Base-by-base conservation (phyloP, 2,329 filamentous ascomycete species). In the Ceratocystis cubensis region DNA sequence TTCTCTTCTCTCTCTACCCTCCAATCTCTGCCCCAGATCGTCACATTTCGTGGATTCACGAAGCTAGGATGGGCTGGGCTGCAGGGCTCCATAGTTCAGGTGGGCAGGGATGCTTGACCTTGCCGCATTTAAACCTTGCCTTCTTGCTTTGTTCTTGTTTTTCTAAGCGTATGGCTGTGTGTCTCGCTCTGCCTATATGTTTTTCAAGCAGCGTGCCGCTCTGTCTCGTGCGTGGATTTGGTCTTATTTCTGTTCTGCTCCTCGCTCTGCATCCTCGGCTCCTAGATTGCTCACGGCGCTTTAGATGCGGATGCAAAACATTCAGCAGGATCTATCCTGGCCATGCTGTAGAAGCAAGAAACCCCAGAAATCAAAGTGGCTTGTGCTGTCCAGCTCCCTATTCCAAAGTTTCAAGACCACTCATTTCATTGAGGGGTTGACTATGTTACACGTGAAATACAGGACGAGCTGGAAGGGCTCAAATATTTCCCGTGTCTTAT, bases 81-180 rank as follows among this genome's bases (percentile, higher is more conserved):
- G 56, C 28, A 59, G 25, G 22, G 46, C 37, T 64, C 33, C 61
- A 48, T 61, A 63, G 61, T 64, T 64, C 61, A 67, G 62, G 37
- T 30, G 48, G n/a, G 30, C 61, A 64, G 44, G 57, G 65, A 25
- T 63, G 33, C 25, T 37, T 62, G 37, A 15, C 37, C 13, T 13
- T 41, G 37, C 8, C 10, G 61, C 41, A 63, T 20, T 10, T 37
- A 37, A 41, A 10, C 56, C 56, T 10, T 37, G 17, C 30, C 28
- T 2, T 63, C 15, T 37, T 63, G 20, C 44, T 53, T 57, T 57
- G 13, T 53, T 61, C 41, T 59, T 33, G 10, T 4, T 41, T 41
- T 41, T 41, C 37, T 5, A 4, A 15, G 10, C 1, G 37, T 41
- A 15, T 13, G 28, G 13, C 56, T 37, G 6, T 50, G 46, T 59